Evolutionary conservation across 495 filamentous ascomycete genomes (phyloP), one percentile per base, ranked within the genome.

Genomic region (Penicillium parvum): DNA sequence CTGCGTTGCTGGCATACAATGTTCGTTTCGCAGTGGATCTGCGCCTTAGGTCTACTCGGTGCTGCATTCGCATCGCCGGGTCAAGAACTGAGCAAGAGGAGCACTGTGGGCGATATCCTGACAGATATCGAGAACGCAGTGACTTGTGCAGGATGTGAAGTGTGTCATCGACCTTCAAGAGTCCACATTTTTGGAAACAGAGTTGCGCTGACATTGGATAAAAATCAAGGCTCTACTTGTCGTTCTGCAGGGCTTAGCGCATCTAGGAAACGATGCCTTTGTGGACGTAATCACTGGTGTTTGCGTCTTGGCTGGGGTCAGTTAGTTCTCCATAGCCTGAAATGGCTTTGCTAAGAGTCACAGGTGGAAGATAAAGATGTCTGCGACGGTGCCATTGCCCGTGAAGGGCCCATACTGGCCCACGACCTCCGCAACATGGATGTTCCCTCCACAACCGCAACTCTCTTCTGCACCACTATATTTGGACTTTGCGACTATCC

Each of bases 401-500:
- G 65, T 0, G 72, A 78, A 55, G 72, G 68, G 0, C 72, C 74
- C 1, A 71, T 74, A 37, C 49, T 77, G 16, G 69, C 72, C 9
- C 60, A 74, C 28, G 61, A 64, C 30, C 57, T 79, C 11, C 64
- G 68, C 20, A 57, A 64, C 7, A 66, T 79, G 58, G 50, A 46
- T 14, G 57, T 76, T 40, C 65, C 63, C 20, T 72, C 73, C 6
- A 59, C 56, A 32, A 76, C 74, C 6, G 65, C 74, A 16, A 47
- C 66, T 17, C 53, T 75, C 10, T 69, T 74, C 19, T 79, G 74
- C 35, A 53, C 55, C 2, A 68, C 69, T n/a, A 47, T 78, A 32
- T 66, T 72, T 37, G 72, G 74, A 2, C 61, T 77, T 7, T 78
- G 76, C 40, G 37, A 55, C n/a, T 72, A 66, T 38, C 76, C 76